Percentiles rank a stretch among this genome's conserved stretches.
Evolutionary conservation across 192 early-diverging fungal species (phyloP).

Genomic region (Coemansia sp.): DNA sequence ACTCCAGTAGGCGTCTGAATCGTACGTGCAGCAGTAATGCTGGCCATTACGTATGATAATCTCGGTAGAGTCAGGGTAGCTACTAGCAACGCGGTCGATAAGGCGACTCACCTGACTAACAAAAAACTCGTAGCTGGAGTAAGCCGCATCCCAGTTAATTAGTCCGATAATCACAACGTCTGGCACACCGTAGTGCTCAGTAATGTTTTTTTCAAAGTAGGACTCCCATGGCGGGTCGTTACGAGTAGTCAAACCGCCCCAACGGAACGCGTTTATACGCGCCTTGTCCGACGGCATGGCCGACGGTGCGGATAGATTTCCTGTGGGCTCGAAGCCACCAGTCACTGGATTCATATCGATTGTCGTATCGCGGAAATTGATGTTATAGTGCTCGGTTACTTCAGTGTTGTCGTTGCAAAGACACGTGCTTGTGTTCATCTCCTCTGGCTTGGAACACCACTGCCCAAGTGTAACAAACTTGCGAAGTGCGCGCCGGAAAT

Average conservation of each 20-base stretch:
- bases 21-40: slow-evolving; percentile 55
- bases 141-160: slow-evolving; percentile 55
- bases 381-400: slow-evolving; percentile 22
- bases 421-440: slow-evolving; percentile 19
- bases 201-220: slow-evolving; percentile 5
- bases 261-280: slow-evolving; percentile 40
- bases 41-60: slow-evolving; percentile 54
- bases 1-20: slow-evolving; percentile 22
- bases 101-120: slow-evolving; percentile 20
- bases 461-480: slow-evolving; percentile 41
- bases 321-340: background rate
- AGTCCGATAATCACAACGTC: slow-evolving; percentile 40
- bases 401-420: slow-evolving; percentile 51
- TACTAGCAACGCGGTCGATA: slow-evolving; percentile 16
- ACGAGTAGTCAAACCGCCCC: slow-evolving; percentile 52
- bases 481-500: slow-evolving; percentile 51
- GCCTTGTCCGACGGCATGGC: background rate
- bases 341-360: slow-evolving; percentile 17
- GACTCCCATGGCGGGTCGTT: slow-evolving; percentile 46
- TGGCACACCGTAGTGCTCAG: slow-evolving; percentile 1
- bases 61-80: slow-evolving; percentile 21
- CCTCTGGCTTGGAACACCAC: slow-evolving; percentile 36
- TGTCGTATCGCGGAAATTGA: slow-evolving; percentile 4
- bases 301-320: background rate
- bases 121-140: slow-evolving; percentile 26